A percentile compares a stretch with the other conserved stretches of the same genome.
phyloP scores from a whole-genome alignment of 768 basidiomycete genomes.

The Psilocybe cubensis region DNA sequence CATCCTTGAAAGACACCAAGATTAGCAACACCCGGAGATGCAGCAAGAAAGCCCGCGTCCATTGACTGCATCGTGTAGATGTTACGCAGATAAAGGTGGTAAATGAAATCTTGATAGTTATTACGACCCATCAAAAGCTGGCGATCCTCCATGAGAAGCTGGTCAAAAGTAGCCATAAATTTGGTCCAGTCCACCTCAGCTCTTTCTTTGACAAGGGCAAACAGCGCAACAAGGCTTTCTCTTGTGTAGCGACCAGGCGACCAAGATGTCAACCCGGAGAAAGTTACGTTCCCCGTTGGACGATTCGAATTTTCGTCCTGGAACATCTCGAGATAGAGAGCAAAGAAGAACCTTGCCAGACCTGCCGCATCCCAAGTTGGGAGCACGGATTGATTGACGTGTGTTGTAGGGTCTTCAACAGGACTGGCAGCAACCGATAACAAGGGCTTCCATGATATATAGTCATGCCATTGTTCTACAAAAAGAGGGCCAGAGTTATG shows the following conservation, averaged over 20 bases:
- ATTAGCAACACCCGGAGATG: constrained; percentile 11
- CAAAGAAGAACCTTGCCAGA: constrained; percentile 42
- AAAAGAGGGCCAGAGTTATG: constrained; percentile 15
- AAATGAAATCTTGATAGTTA: constrained; percentile 42
- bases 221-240: constrained; percentile 47
- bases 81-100: constrained; percentile 35
- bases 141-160: constrained; percentile 24
- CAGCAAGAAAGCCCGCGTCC: constrained; percentile 7
- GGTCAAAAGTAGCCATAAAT: constrained; percentile 38
- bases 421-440: constrained; percentile 21
- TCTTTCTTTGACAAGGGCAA: constrained; percentile 41
- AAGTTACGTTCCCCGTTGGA: not conserved
- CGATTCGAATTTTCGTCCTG: constrained; percentile 34
- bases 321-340: constrained; percentile 50
- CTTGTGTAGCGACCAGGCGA: constrained; percentile 48
- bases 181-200: constrained; percentile 43
- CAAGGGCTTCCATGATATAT: constrained; percentile 40
- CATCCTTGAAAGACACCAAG: constrained; percentile 37
- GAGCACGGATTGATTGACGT: not conserved
- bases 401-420: not conserved
- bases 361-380: constrained; percentile 28
- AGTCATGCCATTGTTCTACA: constrained; percentile 34
- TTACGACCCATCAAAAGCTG: constrained; percentile 29
- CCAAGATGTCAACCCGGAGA: constrained; percentile 14
- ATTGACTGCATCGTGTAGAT: constrained; percentile 22